Evolutionary conservation across 768 basidiomycete species (phyloP), one percentile per base, ranked within the genome.

Genomic region (Trametopsis cervina): DNA sequence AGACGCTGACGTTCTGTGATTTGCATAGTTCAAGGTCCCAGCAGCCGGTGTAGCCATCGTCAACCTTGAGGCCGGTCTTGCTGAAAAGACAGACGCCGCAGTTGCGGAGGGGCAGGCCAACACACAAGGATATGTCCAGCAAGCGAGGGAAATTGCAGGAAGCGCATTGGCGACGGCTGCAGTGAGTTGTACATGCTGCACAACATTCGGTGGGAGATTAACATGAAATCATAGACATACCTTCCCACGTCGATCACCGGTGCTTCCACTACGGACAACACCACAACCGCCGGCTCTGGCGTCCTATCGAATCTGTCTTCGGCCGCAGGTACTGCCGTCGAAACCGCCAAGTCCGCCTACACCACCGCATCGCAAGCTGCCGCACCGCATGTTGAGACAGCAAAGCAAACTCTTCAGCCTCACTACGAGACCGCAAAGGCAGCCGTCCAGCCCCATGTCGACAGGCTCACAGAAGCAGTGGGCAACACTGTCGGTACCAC

Each of bases 91-190:
- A 1, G 63, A 80, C 40, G 62, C 63, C 0, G 83, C 81, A 17
- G 78, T 76, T n/a, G 66, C 67, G 0, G 71, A 85, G 56, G 83
- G 82, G 3, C 69, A 77, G 53, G 70, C 69, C 3, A 58, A 70
- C 1, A 72, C 73, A 23, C 66, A 67, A 4, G 66, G 67, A 0
- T 81, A 81, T 54, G 61, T 83, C 4, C 74, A 79, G 20, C 74
- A 80, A 54, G 81, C 76, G 1, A 81, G 75, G 62, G 62, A 58
- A 5, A 42, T 77, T 2, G 78, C 76, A 0, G 63, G 62, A 12
- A 66, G 54, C 29, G 74, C 72, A 0, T 48, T 77, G 3, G 54
- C 69, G 4, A 69, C 75, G 21, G 77, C 77, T 13, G 69, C 74
- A 66, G 75, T 73, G 50, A 18, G 63, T 58, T 17, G n/a, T n/a